Conservation (phyloP, 768 basidiomycete genomes). For the Kwoniella sp. region DNA sequence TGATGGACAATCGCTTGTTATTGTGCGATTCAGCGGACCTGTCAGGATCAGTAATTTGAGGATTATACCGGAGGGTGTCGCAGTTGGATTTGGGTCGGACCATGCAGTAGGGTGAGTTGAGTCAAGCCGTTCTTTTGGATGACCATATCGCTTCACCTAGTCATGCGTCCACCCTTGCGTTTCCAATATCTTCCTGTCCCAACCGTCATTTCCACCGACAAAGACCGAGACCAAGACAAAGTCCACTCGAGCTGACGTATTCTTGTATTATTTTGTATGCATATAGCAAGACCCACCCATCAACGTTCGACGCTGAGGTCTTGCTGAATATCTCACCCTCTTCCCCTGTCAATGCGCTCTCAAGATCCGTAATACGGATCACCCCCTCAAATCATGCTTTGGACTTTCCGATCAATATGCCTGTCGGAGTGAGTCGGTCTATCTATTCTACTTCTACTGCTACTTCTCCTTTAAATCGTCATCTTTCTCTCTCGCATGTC, state of each 20-base stretch:
- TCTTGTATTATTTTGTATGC: too few species aligned
- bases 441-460: too few species aligned
- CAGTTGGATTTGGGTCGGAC: background rate
- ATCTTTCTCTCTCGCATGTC: background rate
- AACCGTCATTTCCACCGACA: too few species aligned
- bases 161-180: too few species aligned
- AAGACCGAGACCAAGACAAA: too few species aligned
- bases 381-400: slow-evolving; percentile 19
- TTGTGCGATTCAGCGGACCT: slow-evolving; percentile 27
- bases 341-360: slow-evolving; percentile 38
- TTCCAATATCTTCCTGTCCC: too few species aligned
- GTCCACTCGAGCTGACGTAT: too few species aligned
- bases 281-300: slow-evolving; percentile 34
- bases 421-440: slow-evolving; percentile 34
- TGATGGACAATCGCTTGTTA: slow-evolving; percentile 16
- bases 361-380: slow-evolving; percentile 16
- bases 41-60: slow-evolving; percentile 26
- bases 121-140: too few species aligned
- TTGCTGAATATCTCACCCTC: slow-evolving; percentile 35
- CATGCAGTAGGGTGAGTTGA: slow-evolving; percentile 8
- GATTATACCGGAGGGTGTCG: slow-evolving; percentile 37
- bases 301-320: slow-evolving; percentile 26
- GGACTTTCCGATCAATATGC: slow-evolving; percentile 40
- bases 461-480: too few species aligned
- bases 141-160: too few species aligned